Conservation (phyloP, 768 basidiomycete genomes). For the Amanita molliuscula region DNA sequence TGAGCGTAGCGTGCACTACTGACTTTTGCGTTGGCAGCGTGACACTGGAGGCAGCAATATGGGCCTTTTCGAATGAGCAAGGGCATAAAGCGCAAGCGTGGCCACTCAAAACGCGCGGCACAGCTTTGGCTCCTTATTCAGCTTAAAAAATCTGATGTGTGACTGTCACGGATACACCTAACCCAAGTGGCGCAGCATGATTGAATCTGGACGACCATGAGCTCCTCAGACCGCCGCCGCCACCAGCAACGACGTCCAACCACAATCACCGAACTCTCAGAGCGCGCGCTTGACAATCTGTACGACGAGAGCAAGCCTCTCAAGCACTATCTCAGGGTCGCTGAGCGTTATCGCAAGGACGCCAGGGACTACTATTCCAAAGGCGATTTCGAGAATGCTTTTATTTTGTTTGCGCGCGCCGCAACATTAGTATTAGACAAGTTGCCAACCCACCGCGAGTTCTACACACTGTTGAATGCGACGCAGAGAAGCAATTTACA, state of each 20-base stretch:
- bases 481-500: conserved; percentile 59
- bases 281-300: conserved; percentile 41
- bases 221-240: conserved; percentile 4
- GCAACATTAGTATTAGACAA: conserved; percentile 73
- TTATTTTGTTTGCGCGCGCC: conserved; percentile 61
- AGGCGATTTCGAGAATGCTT: conserved; percentile 60
- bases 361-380: conserved; percentile 36
- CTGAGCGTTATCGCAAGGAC: conserved; percentile 50
- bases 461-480: conserved; percentile 38
- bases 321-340: conserved; percentile 57
- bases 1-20: too few relatives aligned
- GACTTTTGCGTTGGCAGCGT: too few relatives aligned
- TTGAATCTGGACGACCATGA: conserved; percentile 4
- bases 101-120: too few relatives aligned
- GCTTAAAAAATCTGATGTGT: not conserved
- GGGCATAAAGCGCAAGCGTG: too few relatives aligned
- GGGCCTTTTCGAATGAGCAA: too few relatives aligned
- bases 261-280: conserved; percentile 58
- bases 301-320: conserved; percentile 51
- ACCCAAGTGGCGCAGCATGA: not conserved
- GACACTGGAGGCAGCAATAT: too few relatives aligned
- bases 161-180: not conserved
- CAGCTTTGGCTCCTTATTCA: too few relatives aligned
- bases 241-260: conserved; percentile 27
- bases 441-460: conserved; percentile 65